phyloP scores from a whole-genome alignment of 1,284 basidiomycete genomes.

The Coniferiporia sulphurascens region DNA sequence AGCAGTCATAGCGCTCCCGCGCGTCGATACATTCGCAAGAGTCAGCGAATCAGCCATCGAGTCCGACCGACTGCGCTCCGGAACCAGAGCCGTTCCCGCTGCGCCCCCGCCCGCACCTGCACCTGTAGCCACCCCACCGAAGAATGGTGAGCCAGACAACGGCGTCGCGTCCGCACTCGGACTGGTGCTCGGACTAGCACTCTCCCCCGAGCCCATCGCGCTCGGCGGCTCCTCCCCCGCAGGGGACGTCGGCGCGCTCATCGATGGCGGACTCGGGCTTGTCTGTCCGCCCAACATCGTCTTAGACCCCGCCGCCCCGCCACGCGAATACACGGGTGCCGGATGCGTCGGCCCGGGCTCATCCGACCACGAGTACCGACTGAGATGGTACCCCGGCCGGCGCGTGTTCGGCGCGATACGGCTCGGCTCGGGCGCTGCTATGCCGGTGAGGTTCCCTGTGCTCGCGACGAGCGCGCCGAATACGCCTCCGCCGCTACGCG shows the following conservation, averaged over 20 bases:
- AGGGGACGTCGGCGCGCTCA: not conserved
- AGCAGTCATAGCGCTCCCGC: not conserved
- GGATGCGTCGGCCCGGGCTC: conserved; percentile 15
- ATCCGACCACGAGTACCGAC: conserved; percentile 30
- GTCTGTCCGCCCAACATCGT: too few species aligned
- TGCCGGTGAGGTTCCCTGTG: conserved; percentile 59
- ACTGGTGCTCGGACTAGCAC: too few species aligned
- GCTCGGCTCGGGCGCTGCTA: conserved; percentile 50
- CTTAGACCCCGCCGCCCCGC: not conserved
- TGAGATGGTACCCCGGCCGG: conserved; percentile 63
- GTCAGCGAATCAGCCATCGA: not conserved
- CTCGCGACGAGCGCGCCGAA: conserved; percentile 72
- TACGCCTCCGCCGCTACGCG: conserved; percentile 58
- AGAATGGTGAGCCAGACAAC: not conserved
- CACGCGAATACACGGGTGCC: not conserved
- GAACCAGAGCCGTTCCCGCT: too few species aligned
- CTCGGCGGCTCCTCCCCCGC: not conserved
- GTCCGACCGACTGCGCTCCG: not conserved
- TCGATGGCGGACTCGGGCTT: too few species aligned
- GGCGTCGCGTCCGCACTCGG: not conserved
- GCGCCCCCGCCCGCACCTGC: too few species aligned
- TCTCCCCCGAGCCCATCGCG: not conserved
- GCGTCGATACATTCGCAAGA: conserved; percentile 4
- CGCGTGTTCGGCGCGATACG: conserved; percentile 63
- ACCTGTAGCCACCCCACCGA: too few species aligned